Base-by-base conservation (phyloP, 1,284 basidiomycete genomes). In the Fomitiporia mediterranea region DNA sequence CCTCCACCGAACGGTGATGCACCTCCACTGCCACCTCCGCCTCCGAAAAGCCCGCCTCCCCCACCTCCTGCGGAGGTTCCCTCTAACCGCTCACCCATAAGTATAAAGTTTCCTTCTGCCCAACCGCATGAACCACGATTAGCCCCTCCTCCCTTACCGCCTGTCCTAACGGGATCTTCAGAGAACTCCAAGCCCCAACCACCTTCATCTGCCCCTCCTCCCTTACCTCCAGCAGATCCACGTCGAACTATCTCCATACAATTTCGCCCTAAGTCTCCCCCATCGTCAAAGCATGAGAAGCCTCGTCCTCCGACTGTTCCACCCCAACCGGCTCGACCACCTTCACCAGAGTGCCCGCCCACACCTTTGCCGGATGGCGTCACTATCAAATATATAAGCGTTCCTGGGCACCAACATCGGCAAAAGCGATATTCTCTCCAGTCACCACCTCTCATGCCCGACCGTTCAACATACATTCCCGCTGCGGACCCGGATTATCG, bases 401-500 rank as follows among this genome's bases (percentile, higher is more conserved):
- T 54, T 51, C 15, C 55, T 57, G 32, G 28, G 39, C 32, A 50
- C 54, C 50, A 39, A 25, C 48, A 42, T 40, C 63, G 65, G 28
- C 64, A 63, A 43, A 51, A 60, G 28, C 44, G 60, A 2, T 74
- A 73, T 60, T 70, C 70, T 5, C 66, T 74, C 2, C 69, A 74
- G 9, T 69, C 73, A 1, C 72, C 65, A 8, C 74, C 74, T 4
- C 67, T 71, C 15, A 79, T 75, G 73, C 75, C 80, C 0, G 67
- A 69, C 27, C 70, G 67, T 2, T 70, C 68, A 38, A 74, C 75
- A 62, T 82, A 76, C 61, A 28, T 11, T 8, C 25, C 44, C 13
- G 73, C 82, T 0, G 59, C 68, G 3, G 73, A 71, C 32, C 76
- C 71, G 54, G 68, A 80, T 40, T 85, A 76, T 70, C 82, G 79